Evolutionary conservation across 805 yeast species (phyloP), one percentile per base, ranked within the genome.

Genomic region (Saturnispora bothae): DNA sequence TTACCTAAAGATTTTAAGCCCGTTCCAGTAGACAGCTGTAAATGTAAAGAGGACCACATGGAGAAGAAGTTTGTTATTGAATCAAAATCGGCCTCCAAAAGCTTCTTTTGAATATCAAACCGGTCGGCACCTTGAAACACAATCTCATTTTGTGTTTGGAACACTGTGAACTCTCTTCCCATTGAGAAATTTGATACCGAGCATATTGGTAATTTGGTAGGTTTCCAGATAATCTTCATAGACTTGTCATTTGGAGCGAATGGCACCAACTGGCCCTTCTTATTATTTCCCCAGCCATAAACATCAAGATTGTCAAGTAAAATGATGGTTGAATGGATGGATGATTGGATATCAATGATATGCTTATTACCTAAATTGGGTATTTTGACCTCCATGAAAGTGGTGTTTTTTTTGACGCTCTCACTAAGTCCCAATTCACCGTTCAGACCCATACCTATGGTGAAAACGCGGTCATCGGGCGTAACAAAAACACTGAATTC

Each of bases 31-130:
- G 41, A 25, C 35, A 42, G 44, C 27, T 64, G 28, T 1, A 74
- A 42, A 56, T 83, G 95, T 0, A 81, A 42, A 0, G 94, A 78
- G 0, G 89, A 70, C 96, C 96, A 85, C 83, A 88, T 84, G 8
- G 76, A 45, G 29, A 62, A 54, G 31, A 73, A 48, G 10, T 55
- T 31, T 8, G 34, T 8, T 2, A 36, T 26, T 9, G 10, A 6
- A 2, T 27, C 12, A 30, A 27, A 4, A 5, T n/a, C 17, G 16
- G 23, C n/a, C 10, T 33, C n/a, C 13, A 8, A 15, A 10, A 50
- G 16, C 31, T 34, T 16, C 2, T 34, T 20, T 3, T 6, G n/a
- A 3, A 54, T 48, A 0, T 22, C 43, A 30, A 47, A 53, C 34
- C 49, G 59, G 38, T 61, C 68, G 15, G 30, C 31, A 16, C 40